Evolutionary conservation across 2,329 filamentous ascomycete genomes (phyloP), one percentile per base, ranked within the genome.

Genomic region (Ceratocystiopsis sp.): DNA sequence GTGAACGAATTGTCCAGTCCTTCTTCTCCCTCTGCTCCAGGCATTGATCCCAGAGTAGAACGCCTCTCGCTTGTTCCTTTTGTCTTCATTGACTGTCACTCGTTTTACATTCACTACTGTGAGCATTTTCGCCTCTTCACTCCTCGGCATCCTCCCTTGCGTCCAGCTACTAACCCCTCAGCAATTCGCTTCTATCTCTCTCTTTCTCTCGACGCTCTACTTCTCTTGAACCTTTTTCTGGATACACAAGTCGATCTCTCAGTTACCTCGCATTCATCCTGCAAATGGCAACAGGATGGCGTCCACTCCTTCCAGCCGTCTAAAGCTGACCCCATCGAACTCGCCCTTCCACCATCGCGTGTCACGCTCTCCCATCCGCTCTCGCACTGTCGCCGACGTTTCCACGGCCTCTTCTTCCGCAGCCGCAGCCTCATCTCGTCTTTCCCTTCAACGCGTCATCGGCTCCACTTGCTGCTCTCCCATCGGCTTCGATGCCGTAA

Each of bases 381-480:
- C 63, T 38, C 67, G 68, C 42, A 46, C 57, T 38, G 51, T 58
- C 13, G 63, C 65, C 46, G 72, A 78, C 14, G 35, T 37, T 10
- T 38, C 46, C 14, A 11, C 37, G 12, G 32, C 43, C 12, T 14
- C 44, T 7, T 21, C 42, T 18, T 33, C 45, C 19, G 8, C 42
- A 4, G 33, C 42, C 16, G 16, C 47, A 3, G 33, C 37, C 46
- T 71, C 78, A 46, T 67, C 73, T 18, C 71, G 71, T 36, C 68
- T 95, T 38, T 80, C 80, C 35, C 67, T 95, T 48, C 80, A 79
- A 58, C 78, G 84, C 49, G 85, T 96, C 45, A 82, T 96, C 54
- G 91, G 91, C 39, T 93, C 87, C 19, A 96, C 89, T 9, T 89
- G 85, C 49, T 75, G 69, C 51, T 83, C 82, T 5, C 80, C 85